These are phyloP conservation scores for Trichopus zeylanicus DNA, from an alignment of 116 monocot species.

Conservation along the genomic window DNA sequence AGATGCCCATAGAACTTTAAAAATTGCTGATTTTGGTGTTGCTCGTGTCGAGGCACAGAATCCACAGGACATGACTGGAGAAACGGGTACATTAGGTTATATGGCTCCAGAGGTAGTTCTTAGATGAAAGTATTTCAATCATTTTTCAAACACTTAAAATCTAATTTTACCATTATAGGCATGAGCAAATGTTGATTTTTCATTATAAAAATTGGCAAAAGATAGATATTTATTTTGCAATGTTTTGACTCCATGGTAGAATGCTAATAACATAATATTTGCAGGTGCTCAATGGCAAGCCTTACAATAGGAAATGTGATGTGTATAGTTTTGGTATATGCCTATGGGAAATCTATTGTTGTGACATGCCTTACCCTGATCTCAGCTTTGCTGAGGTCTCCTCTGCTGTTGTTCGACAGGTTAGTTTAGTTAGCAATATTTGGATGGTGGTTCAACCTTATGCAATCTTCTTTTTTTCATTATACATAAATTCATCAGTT, in stretches of 20 bases:
- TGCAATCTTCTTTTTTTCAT: neutral
- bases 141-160: too few species aligned
- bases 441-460: neutral
- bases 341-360: constrained; percentile 92
- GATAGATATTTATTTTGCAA: too few species aligned
- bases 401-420: constrained; percentile 80
- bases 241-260: too few species aligned
- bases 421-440: constrained; percentile 11
- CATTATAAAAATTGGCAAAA: too few species aligned
- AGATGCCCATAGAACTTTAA: constrained; percentile 41
- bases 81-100: constrained; percentile 86
- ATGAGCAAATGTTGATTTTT: neutral
- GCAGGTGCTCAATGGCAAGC: constrained; percentile 85
- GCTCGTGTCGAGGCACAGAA: constrained; percentile 93
- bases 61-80: constrained; percentile 91
- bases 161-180: too few species aligned
- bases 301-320: constrained; percentile 85
- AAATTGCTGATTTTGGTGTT: constrained; percentile 96
- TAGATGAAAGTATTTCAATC: too few species aligned
- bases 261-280: neutral
- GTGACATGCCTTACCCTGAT: constrained; percentile 87
- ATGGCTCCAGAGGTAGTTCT: constrained; percentile 89
- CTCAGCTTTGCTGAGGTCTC: constrained; percentile 79
- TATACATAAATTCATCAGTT: too few species aligned
- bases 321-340: constrained; percentile 95